Percentiles rank a stretch among this genome's conserved stretches.
phyloP scores from a whole-genome alignment of 1,139 yeast species.

The Meyerozyma carpophila region DNA sequence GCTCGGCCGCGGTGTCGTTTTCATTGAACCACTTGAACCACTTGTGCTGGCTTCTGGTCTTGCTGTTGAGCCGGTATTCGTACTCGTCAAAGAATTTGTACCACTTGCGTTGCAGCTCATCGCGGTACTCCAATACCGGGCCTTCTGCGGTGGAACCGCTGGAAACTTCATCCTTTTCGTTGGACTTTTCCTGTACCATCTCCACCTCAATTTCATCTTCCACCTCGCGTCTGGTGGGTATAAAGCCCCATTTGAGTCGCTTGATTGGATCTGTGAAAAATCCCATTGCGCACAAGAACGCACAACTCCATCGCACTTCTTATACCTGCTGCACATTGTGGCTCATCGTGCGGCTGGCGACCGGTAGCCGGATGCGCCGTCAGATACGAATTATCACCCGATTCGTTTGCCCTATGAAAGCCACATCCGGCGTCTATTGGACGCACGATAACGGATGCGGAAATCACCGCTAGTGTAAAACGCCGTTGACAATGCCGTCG shows the following conservation, averaged over 20 bases:
- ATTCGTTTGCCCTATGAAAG: too few species aligned
- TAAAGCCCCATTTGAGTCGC: conserved; percentile 44
- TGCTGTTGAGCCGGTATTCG: conserved; percentile 45
- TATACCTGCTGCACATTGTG: not conserved
- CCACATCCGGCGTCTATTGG: too few species aligned
- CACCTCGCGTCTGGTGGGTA: conserved; percentile 42
- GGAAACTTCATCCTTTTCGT: conserved; percentile 2
- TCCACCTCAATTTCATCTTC: conserved; percentile 26
- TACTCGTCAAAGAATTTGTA: conserved; percentile 60
- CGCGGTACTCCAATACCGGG: conserved; percentile 41
- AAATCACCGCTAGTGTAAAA: too few species aligned
- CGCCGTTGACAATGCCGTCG: not conserved
- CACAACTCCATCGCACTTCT: not conserved
- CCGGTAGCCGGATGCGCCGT: not conserved
- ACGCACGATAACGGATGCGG: too few species aligned
- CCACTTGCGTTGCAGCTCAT: conserved; percentile 60
- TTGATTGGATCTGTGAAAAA: conserved; percentile 17
- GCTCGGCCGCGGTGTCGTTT: conserved; percentile 50
- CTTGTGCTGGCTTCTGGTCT: conserved; percentile 32
- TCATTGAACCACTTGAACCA: conserved; percentile 67
- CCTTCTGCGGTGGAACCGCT: conserved; percentile 3
- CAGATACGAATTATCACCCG: not conserved
- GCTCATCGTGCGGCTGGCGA: not conserved
- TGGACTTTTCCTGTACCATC: conserved; percentile 10
- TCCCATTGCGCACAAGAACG: conserved; percentile 9